Evolutionary conservation across 805 yeast genomes (phyloP).

Genomic region (Wickerhamiella slavikovae): DNA sequence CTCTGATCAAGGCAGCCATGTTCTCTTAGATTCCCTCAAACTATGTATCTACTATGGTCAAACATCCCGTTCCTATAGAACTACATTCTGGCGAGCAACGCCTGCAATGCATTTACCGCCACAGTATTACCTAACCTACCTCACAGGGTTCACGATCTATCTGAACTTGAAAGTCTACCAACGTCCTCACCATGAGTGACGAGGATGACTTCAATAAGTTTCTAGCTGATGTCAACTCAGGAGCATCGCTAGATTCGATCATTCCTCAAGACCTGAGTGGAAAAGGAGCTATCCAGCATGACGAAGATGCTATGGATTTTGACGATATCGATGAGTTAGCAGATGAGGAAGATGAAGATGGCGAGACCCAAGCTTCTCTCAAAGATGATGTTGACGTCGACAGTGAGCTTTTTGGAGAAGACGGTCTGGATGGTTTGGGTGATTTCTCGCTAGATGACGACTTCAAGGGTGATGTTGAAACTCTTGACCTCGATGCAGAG

Average conservation of each 20-base stretch:
- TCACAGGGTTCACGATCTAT: too few relatives aligned
- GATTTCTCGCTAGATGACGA: constrained; percentile 11
- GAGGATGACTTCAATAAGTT: constrained; percentile 18
- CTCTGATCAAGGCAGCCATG: too few relatives aligned
- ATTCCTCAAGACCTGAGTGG: constrained; percentile 19
- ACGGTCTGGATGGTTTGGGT: constrained; percentile 6
- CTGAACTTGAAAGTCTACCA: too few relatives aligned
- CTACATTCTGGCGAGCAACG: too few relatives aligned
- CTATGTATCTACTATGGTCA: too few relatives aligned
- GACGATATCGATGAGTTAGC: constrained; percentile 91
- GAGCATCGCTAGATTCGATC: constrained; percentile 12
- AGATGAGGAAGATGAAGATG: constrained; percentile 49
- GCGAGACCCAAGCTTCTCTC: too few relatives aligned
- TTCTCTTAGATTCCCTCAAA: too few relatives aligned
- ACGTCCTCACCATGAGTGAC: constrained; percentile 8
- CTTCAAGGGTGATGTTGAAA: constrained; percentile 16
- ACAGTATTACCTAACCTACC: too few relatives aligned
- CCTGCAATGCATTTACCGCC: too few relatives aligned
- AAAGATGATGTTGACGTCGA: constrained; percentile 18
- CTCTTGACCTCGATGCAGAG: constrained; percentile 10
- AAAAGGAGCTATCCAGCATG: constrained; percentile 45
- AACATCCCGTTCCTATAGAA: too few relatives aligned
- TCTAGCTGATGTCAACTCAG: constrained; percentile 11
- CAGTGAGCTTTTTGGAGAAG: constrained; percentile 13
- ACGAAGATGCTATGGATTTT: constrained; percentile 82